phyloP scores from a whole-genome alignment of 2,329 filamentous ascomycete genomes.

The Colletotrichum agaves region DNA sequence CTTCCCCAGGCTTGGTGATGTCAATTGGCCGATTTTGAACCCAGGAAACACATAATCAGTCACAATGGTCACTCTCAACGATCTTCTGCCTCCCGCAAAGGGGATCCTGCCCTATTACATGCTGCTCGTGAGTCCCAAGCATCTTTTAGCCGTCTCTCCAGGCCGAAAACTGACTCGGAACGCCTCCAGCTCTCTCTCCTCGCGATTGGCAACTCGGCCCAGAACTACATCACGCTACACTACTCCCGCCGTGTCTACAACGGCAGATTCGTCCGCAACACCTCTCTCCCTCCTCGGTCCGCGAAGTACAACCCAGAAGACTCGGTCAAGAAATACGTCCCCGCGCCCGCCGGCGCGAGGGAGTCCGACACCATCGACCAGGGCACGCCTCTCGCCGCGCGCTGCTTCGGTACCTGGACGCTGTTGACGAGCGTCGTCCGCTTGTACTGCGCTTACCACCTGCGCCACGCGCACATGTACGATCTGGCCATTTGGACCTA shows the following conservation, averaged over 20 bases:
- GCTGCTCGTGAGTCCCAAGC: constrained; percentile 57
- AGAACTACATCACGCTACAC: constrained; percentile 82
- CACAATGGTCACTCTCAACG: constrained; percentile 58
- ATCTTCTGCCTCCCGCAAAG: constrained; percentile 59
- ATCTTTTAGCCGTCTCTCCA: background rate
- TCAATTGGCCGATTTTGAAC: background rate
- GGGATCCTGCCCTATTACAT: constrained; percentile 70
- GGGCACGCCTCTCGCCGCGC: constrained; percentile 79
- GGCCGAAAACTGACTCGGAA: background rate
- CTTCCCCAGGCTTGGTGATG: no score
- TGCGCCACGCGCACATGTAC: constrained; percentile 78
- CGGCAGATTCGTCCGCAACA: constrained; percentile 67
- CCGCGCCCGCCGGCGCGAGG: constrained; percentile 54
- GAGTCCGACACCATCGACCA: constrained; percentile 63
- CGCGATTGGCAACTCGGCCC: constrained; percentile 85
- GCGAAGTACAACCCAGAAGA: constrained; percentile 61
- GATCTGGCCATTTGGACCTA: constrained; percentile 86
- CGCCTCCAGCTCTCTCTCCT: constrained; percentile 77
- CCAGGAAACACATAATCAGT: background rate
- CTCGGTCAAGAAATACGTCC: constrained; percentile 62
- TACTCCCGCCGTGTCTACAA: constrained; percentile 92
- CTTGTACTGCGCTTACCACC: constrained; percentile 85
- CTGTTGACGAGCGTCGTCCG: constrained; percentile 80
- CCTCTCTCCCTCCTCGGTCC: constrained; percentile 53
- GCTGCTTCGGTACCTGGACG: constrained; percentile 91